Conservation (phyloP, 495 filamentous ascomycete species). For the Penicillium bialowiezense region DNA sequence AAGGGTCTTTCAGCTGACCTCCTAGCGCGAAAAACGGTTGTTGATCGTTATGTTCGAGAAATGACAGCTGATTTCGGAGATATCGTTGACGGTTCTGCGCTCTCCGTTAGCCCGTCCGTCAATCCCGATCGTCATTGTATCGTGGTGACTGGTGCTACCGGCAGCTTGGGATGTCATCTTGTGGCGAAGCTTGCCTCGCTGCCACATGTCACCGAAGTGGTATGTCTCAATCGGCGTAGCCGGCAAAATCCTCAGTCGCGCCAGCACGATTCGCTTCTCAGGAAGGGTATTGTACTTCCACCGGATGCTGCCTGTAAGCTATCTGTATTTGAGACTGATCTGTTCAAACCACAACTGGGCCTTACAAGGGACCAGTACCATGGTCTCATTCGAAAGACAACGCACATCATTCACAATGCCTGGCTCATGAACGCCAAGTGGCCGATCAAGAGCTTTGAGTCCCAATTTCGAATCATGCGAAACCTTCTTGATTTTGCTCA, state of each 20-base stretch:
- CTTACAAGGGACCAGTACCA: slow-evolving; percentile 22
- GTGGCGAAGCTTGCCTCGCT: slow-evolving; percentile 33
- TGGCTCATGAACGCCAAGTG: slow-evolving; percentile 39
- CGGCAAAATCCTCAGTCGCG: neutral
- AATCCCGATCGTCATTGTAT: slow-evolving; percentile 15
- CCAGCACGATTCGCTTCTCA: slow-evolving; percentile 2
- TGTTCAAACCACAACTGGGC: slow-evolving; percentile 41
- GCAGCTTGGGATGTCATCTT: slow-evolving; percentile 49
- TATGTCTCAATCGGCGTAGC: slow-evolving; percentile 9
- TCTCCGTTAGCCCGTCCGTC: neutral
- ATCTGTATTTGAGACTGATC: slow-evolving; percentile 33
- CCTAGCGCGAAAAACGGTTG: slow-evolving; percentile 22
- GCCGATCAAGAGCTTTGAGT: slow-evolving; percentile 22
- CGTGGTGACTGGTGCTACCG: slow-evolving; percentile 53
- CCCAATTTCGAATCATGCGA: slow-evolving; percentile 27
- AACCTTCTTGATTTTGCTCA: slow-evolving; percentile 16
- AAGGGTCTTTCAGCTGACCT: slow-evolving; percentile 1
- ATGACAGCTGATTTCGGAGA: slow-evolving; percentile 14
- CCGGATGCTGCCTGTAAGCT: neutral
- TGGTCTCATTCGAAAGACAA: slow-evolving; percentile 13
- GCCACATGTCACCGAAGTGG: slow-evolving; percentile 23
- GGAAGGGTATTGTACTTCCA: neutral
- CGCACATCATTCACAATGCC: slow-evolving; percentile 39
- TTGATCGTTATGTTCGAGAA: slow-evolving; percentile 29
- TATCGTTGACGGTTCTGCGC: neutral